Base-by-base conservation (phyloP, 2,329 filamentous ascomycete genomes). In the Aspergillus cejpii region DNA sequence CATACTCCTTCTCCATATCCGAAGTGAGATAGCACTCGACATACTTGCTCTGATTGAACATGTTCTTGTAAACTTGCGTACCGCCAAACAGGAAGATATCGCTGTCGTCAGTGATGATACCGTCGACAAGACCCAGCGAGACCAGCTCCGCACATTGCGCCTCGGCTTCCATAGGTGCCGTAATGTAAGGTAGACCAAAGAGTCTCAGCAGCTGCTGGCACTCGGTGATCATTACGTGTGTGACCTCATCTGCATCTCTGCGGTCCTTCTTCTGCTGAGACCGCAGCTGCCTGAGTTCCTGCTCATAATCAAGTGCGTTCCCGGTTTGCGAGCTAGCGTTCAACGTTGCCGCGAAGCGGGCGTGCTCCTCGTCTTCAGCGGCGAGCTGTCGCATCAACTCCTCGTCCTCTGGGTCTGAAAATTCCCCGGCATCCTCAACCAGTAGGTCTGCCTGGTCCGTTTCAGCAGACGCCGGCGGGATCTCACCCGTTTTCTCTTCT, bases 21-120 rank as follows among this genome's bases (percentile, higher is more conserved):
- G 73, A 74, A 2, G 82, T 72, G 7, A 98, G 77, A 62, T 97
- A 98, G 68, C 92, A 97, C 69, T 98, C 92, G 33, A 98, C 92
- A 57, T 88, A 94, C 64, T 98, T 98, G 66, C 92, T 92, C 57
- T 88, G 84, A 67, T 96, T 98, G 75, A 98, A 98, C 89, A 98
- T 94, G 72, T 98, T 98, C 67, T 98, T 98, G 75, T 98, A 98
- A 17, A 98, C 85, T 14, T 91, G 78, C 0, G 89, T 98, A 28
- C 92, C 94, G 14, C 92, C 94, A 65, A 98, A 98, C 1, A 98
- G 78, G 60, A 98, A 98, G 0, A 84, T 94, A 72, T 98, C 92
- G 2, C 86, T 94, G 63, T 98, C 92, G 59, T 98, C 92, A 0
- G 94, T 98, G 23, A 98, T 90, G 50, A 98, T 95, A 10, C 94